Base-by-base conservation (phyloP, 208 protist genomes). In the Trypanosoma cruzi region DNA sequence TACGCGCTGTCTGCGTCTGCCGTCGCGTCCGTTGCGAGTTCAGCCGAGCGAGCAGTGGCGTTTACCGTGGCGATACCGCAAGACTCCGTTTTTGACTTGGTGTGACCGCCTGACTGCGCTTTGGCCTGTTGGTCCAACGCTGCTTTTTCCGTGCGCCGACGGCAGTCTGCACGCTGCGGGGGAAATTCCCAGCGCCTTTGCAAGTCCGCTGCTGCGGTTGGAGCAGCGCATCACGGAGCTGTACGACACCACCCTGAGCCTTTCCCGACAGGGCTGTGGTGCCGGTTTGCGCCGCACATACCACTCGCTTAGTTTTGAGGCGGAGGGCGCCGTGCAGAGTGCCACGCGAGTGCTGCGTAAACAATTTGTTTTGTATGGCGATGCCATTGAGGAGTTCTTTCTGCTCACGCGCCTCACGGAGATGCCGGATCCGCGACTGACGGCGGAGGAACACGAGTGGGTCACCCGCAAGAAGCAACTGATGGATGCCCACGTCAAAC, bases 161-260 rank as follows among this genome's bases (percentile, higher is more conserved):
- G 89, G 89, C 24, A 73, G 79, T 60, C 79, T 94, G 37, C 82
- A 76, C 66, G 60, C 60, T 26, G 82, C 79, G n/a, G 67, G 66
- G 48, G 80, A 82, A 62, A 49, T 89, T 26, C 84, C 85, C 13
- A 84, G 82, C 42, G 80, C 75, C 52, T 75, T 94, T 52, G 80
- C 77, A 18, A 73, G 81, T 44, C 76, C 77, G 28, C 69, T 94
- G 36, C 58, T 83, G 57, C 81, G 86, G 13, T 59, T 90, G 22
- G 84, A 90, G 62, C 80, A 91, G 76, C 53, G 69, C 24, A 67
- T 87, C 55, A 82, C 80, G 20, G 88, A 90, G 56, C 29, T 68
- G 53, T 78, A 85, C 71, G 73, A 75, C 57, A 71, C 54, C 14
- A 75, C 44, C 10, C 65, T 63, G 58, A 1, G 40, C 34, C 11